Evolutionary conservation across 768 basidiomycete species (phyloP).

Genomic region (Dentipellis fragilis): DNA sequence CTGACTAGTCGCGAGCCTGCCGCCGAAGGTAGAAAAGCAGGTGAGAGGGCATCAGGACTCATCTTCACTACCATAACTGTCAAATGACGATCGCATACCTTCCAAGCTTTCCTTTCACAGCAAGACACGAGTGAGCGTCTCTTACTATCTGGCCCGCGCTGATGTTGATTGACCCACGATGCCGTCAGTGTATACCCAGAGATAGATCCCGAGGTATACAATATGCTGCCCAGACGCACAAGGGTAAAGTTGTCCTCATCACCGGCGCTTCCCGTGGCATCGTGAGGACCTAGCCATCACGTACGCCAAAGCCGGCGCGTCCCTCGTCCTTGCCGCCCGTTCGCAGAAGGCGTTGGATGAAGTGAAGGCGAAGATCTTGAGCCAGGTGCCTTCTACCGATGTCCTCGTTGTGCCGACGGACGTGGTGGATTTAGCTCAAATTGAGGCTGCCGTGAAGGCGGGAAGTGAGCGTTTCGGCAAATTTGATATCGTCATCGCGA

Average conservation of each 20-base stretch:
- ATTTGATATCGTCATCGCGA: constrained; percentile 6
- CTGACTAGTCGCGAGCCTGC: too few relatives aligned
- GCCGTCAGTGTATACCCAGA: constrained; percentile 1
- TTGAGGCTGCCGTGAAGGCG: background rate
- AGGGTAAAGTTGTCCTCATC: constrained; percentile 12
- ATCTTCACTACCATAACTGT: too few relatives aligned
- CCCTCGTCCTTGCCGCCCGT: constrained; percentile 4
- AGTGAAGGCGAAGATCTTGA: background rate
- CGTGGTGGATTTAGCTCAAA: constrained; percentile 1
- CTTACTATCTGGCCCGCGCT: too few relatives aligned
- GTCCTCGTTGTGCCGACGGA: constrained; percentile 1
- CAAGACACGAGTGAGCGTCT: too few relatives aligned
- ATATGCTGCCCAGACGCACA: constrained; percentile 3
- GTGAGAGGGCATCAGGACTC: too few relatives aligned
- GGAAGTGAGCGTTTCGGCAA: background rate
- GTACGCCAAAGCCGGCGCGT: constrained; percentile 13
- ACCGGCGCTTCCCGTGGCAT: constrained; percentile 16
- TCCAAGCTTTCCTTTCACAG: too few relatives aligned
- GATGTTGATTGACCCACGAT: too few relatives aligned
- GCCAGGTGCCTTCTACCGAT: background rate
- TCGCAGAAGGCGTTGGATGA: background rate
- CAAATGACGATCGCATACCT: too few relatives aligned
- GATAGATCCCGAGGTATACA: background rate
- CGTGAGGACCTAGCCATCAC: constrained; percentile 5
- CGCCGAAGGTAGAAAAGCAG: too few relatives aligned